phyloP scores from a whole-genome alignment of 1,284 basidiomycete genomes.

The Marasmius oreades region DNA sequence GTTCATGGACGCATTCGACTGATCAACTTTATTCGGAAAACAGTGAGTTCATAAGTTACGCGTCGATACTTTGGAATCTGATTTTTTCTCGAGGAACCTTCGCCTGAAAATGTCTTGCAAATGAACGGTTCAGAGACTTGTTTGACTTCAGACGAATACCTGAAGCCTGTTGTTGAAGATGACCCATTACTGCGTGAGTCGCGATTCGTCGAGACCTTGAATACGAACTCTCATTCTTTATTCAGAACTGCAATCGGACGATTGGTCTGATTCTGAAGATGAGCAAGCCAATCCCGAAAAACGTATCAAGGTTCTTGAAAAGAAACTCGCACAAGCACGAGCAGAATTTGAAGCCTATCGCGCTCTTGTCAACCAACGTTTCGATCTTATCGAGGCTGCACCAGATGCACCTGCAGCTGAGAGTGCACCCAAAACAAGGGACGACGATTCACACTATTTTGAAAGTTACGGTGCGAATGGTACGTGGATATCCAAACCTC shows the following conservation, averaged over 20 bases:
- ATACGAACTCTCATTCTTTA: not conserved
- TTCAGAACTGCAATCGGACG: slow-evolving; percentile 57
- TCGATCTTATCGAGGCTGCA: slow-evolving; percentile 37
- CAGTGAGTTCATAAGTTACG: no score
- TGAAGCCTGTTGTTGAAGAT: slow-evolving; percentile 76
- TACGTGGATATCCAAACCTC: slow-evolving; percentile 29
- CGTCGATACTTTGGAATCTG: no score
- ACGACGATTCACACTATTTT: slow-evolving; percentile 95
- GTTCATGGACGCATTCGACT: slow-evolving; percentile 74
- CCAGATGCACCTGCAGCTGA: slow-evolving; percentile 22
- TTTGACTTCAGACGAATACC: slow-evolving; percentile 71
- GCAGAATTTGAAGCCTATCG: slow-evolving; percentile 59
- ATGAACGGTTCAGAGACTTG: slow-evolving; percentile 60
- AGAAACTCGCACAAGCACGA: slow-evolving; percentile 48
- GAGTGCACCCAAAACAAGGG: slow-evolving; percentile 36
- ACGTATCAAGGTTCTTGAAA: slow-evolving; percentile 50
- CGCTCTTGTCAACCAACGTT: slow-evolving; percentile 46
- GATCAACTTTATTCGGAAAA: slow-evolving; percentile 83
- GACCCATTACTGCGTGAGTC: slow-evolving; percentile 84
- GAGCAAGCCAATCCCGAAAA: slow-evolving; percentile 38
- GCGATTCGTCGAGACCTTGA: slow-evolving; percentile 3
- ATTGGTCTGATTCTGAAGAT: slow-evolving; percentile 75
- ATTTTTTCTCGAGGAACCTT: slow-evolving; percentile 47
- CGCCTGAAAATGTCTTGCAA: slow-evolving; percentile 37
- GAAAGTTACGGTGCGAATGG: slow-evolving; percentile 91